A percentile compares a stretch with the other conserved stretches of the same genome.
Conservation (phyloP, 2,329 filamentous ascomycete genomes). For the Myriangium duriaei region DNA sequence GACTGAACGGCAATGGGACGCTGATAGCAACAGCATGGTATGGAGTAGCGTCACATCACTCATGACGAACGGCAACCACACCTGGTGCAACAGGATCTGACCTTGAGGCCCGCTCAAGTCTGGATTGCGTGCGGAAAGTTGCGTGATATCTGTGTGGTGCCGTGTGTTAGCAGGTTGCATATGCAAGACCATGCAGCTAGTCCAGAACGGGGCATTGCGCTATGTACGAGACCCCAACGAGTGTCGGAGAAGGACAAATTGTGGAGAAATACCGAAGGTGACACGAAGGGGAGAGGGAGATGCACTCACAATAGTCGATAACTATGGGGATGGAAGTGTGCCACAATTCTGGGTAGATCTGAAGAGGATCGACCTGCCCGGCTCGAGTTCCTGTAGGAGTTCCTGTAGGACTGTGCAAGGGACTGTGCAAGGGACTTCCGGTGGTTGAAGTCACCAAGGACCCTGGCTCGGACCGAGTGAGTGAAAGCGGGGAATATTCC, state of each 20-base stretch:
- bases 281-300: background rate
- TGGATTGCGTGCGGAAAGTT: conserved; percentile 31
- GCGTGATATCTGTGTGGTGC: conserved; percentile 20
- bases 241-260: background rate
- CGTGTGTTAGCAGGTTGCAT: conserved; percentile 8
- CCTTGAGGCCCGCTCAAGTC: conserved; percentile 27
- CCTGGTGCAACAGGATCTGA: conserved; percentile 24
- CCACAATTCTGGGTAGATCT: conserved; percentile 27
- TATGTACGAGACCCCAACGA: conserved; percentile 1
- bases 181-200: conserved; percentile 4
- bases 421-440: conserved; percentile 12
- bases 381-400: conserved; percentile 4
- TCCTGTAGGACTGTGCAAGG: no score
- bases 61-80: conserved; percentile 32
- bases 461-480: conserved; percentile 12
- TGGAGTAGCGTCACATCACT: conserved; percentile 29
- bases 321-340: conserved; percentile 23
- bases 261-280: background rate
- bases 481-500: conserved; percentile 16
- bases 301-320: conserved; percentile 24
- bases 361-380: conserved; percentile 16
- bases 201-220: conserved; percentile 10
- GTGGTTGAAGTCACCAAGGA: conserved; percentile 16
- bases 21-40: conserved; percentile 30
- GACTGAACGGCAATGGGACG: conserved; percentile 29